Evolutionary conservation across 192 early-diverging fungal species (phyloP).

Genomic region (Backusella morwellensis): DNA sequence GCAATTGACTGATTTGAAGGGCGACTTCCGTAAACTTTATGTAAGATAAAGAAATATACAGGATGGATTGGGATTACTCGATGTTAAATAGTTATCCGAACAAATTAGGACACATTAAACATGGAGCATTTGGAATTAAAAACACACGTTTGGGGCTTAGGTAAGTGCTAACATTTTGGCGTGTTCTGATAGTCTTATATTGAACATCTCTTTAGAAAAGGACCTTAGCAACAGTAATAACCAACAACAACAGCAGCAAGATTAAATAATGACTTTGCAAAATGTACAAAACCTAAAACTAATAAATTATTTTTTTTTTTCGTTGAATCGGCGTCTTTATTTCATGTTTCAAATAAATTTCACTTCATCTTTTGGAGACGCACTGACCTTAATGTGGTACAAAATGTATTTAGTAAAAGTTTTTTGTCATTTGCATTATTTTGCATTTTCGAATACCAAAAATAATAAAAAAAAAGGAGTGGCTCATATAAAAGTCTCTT

Average conservation of each 20-base stretch:
- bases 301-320: constrained; percentile 5
- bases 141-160: constrained; percentile 78
- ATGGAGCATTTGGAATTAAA: constrained; percentile 85
- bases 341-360: background rate
- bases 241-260: background rate
- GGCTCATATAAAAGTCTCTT: constrained; percentile 10
- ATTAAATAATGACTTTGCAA: background rate
- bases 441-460: background rate
- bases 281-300: background rate
- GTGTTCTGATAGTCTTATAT: background rate
- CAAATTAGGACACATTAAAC: constrained; percentile 64
- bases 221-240: background rate
- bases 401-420: background rate
- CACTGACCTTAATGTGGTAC: background rate
- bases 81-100: background rate
- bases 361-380: background rate
- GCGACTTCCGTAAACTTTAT: constrained; percentile 54
- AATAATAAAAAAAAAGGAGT: background rate
- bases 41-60: constrained; percentile 18
- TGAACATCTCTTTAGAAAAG: background rate
- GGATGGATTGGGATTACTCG: background rate
- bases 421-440: background rate
- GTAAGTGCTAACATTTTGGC: constrained; percentile 9
- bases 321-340: background rate
- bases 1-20: constrained; percentile 48